Percentiles rank a stretch among this genome's conserved stretches.
phyloP scores from a whole-genome alignment of 2,329 filamentous ascomycete genomes.

The Geosmithia morbida region DNA sequence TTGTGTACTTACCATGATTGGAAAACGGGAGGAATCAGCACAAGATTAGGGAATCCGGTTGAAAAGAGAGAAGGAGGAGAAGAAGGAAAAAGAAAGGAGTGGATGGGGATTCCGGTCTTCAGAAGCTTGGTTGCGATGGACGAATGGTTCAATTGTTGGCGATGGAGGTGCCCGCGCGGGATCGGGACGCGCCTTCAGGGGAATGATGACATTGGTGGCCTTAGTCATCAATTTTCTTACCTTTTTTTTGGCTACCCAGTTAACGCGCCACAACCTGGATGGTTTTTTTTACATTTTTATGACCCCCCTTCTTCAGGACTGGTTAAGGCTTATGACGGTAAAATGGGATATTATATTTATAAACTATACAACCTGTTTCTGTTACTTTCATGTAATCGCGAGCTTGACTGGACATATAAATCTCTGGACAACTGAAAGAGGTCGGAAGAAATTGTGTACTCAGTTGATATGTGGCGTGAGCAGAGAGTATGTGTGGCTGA shows the following conservation, averaged over 20 bases:
- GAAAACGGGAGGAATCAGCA: slow-evolving; percentile 3
- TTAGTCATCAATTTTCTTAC: background rate
- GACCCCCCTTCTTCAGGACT: too few relatives aligned
- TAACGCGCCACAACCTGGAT: too few relatives aligned
- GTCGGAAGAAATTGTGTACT: background rate
- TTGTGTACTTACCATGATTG: background rate
- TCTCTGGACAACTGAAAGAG: too few relatives aligned
- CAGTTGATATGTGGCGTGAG: background rate
- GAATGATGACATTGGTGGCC: background rate
- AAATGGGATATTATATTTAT: too few relatives aligned
- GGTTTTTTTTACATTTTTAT: too few relatives aligned
- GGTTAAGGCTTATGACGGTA: too few relatives aligned
- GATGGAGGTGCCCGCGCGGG: background rate
- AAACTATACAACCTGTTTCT: too few relatives aligned
- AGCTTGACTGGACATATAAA: too few relatives aligned
- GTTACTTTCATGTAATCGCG: too few relatives aligned
- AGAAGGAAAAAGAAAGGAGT: too few relatives aligned
- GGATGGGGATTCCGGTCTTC: background rate
- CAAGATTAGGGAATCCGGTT: background rate
- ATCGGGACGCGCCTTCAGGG: background rate
- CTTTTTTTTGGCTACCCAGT: too few relatives aligned
- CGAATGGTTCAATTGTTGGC: background rate
- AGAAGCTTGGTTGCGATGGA: background rate
- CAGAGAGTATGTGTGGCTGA: background rate
- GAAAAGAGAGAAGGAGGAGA: too few relatives aligned